These are phyloP conservation scores for Irpex sp. DNA, from an alignment of 1,284 basidiomycete species.

Conservation along the genomic window DNA sequence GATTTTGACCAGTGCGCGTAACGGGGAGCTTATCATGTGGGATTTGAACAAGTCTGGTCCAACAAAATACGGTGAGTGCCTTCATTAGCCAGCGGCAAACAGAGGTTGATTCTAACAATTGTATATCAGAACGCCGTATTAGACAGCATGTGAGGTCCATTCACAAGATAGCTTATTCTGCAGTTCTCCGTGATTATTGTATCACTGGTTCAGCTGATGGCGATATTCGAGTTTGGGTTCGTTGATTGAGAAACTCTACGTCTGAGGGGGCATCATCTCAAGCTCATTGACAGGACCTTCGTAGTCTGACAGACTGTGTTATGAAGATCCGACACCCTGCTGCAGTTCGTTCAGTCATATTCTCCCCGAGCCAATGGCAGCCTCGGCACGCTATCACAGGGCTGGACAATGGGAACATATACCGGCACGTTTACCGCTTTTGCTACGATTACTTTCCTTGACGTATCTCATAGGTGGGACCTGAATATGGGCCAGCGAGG, in stretches of 20 bases:
- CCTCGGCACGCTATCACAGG: slow-evolving; percentile 74
- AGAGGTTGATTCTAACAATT: not conserved
- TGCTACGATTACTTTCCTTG: not conserved
- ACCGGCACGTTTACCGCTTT: slow-evolving; percentile 19
- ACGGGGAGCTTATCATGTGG: slow-evolving; percentile 85
- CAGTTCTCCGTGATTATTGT: slow-evolving; percentile 62
- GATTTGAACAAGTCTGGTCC: slow-evolving; percentile 68
- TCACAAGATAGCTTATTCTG: slow-evolving; percentile 65
- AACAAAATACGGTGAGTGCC: slow-evolving; percentile 64
- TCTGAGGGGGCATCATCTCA: not conserved
- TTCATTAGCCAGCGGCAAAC: not conserved
- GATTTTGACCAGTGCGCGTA: slow-evolving; percentile 78
- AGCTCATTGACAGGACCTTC: slow-evolving; percentile 57
- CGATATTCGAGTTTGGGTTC: slow-evolving; percentile 78
- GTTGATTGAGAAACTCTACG: slow-evolving; percentile 14
- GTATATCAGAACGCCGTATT: slow-evolving; percentile 59
- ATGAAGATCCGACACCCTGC: slow-evolving; percentile 74
- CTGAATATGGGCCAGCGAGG: slow-evolving; percentile 70
- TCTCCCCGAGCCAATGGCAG: slow-evolving; percentile 63
- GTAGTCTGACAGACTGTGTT: slow-evolving; percentile 64
- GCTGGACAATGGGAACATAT: slow-evolving; percentile 69
- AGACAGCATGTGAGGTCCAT: slow-evolving; percentile 78
- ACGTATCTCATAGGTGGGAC: slow-evolving; percentile 65
- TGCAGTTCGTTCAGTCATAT: slow-evolving; percentile 67
- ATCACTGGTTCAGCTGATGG: slow-evolving; percentile 84